These are phyloP conservation scores for Populus hybrid DNA, from an alignment of 441 rosid species.

Conservation along the genomic window DNA sequence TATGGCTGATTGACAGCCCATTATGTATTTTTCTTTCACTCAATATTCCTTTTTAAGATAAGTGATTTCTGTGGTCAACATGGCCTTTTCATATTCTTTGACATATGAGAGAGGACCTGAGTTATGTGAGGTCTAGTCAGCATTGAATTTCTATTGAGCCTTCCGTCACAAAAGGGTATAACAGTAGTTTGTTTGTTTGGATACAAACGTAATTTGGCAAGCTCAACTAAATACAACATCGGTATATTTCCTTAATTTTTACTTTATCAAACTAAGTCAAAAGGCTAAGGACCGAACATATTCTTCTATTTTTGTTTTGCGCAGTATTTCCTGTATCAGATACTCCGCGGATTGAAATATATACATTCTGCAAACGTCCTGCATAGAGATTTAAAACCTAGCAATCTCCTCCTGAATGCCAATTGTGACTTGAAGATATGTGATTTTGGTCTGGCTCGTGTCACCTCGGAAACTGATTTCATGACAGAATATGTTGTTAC, in stretches of 20 bases:
- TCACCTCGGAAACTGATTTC: slow-evolving; percentile 63
- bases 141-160: background rate
- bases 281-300: background rate
- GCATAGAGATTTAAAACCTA: slow-evolving; percentile 86
- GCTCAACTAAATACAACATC: background rate
- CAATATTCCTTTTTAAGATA: background rate
- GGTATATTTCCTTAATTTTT: background rate
- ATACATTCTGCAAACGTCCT: slow-evolving; percentile 88
- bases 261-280: background rate
- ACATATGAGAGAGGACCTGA: background rate
- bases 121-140: background rate
- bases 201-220: background rate
- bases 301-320: slow-evolving; percentile 10
- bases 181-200: background rate
- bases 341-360: slow-evolving; percentile 81
- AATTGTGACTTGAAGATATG: slow-evolving; percentile 75
- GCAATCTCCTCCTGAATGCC: slow-evolving; percentile 69
- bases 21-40: background rate
- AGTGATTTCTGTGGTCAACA: background rate
- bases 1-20: background rate
- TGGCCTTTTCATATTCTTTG: background rate
- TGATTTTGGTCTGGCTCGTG: slow-evolving; percentile 85
- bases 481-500: slow-evolving; percentile 87
- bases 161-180: background rate
- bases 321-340: slow-evolving; percentile 86